Conservation (phyloP, 495 filamentous ascomycete species). For the Podospora australis region DNA sequence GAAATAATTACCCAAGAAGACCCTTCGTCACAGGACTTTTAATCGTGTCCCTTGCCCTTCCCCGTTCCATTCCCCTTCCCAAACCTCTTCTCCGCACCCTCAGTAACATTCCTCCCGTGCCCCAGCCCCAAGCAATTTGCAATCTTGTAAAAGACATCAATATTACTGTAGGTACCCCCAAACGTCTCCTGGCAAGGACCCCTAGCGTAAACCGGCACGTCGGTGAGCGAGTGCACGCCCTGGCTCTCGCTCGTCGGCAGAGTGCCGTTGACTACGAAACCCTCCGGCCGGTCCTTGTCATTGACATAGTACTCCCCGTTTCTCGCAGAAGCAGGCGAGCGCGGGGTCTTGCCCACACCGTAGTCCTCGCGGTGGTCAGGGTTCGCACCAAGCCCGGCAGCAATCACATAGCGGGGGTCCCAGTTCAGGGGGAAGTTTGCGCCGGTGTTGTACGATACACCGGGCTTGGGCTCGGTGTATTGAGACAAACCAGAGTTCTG, state of each 20-base stretch:
- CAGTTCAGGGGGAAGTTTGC: conserved; percentile 66
- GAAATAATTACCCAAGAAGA: too few species aligned
- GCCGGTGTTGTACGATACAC: conserved; percentile 53
- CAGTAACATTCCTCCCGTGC: conserved; percentile 20
- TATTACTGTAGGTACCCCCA: conserved; percentile 59
- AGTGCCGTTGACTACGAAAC: conserved; percentile 64
- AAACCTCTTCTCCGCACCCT: background rate
- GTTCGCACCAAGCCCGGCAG: conserved; percentile 54
- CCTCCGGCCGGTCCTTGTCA: conserved; percentile 54
- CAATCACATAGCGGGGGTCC: conserved; percentile 70
- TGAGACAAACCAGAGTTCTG: conserved; percentile 59
- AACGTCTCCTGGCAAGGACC: conserved; percentile 69
- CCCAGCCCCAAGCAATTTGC: conserved; percentile 60
- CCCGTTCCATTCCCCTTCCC: background rate
- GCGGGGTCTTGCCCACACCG: conserved; percentile 51
- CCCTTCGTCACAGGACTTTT: too few species aligned
- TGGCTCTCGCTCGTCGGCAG: conserved; percentile 47
- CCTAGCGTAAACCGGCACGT: conserved; percentile 66
- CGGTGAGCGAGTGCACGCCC: conserved; percentile 68
- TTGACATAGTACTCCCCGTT: conserved; percentile 52
- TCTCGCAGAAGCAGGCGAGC: conserved; percentile 45
- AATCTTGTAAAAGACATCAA: conserved; percentile 69
- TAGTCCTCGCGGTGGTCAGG: conserved; percentile 65
- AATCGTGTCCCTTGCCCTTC: background rate
- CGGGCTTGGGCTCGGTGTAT: conserved; percentile 43